phyloP scores from a whole-genome alignment of 306 rosid species.

The Castanea sativa region DNA sequence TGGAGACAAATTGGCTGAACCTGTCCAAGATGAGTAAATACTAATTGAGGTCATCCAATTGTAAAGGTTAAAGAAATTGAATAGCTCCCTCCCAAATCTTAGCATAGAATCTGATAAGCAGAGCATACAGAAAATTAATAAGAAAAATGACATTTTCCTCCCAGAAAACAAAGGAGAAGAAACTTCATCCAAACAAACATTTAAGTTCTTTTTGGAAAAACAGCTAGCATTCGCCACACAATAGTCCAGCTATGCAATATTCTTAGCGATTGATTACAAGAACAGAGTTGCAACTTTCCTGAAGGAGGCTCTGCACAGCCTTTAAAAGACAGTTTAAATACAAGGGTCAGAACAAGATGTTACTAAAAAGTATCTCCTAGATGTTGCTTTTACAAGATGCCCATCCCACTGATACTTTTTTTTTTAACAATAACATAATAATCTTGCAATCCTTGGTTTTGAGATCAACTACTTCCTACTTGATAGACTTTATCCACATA shows the following conservation, averaged over 20 bases:
- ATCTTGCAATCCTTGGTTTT: too few relatives aligned
- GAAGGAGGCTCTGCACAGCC: not conserved
- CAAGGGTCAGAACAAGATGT: too few relatives aligned
- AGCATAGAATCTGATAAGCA: not conserved
- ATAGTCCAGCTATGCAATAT: not conserved
- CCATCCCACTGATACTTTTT: too few relatives aligned
- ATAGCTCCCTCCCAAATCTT: not conserved
- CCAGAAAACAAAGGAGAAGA: not conserved
- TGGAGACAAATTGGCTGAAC: conserved; percentile 59
- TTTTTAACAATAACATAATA: too few relatives aligned
- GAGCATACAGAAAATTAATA: not conserved
- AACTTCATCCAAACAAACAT: too few relatives aligned
- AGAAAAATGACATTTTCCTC: not conserved
- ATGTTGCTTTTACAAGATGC: too few relatives aligned
- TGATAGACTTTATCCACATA: too few relatives aligned
- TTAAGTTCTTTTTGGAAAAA: not conserved
- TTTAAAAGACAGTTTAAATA: too few relatives aligned
- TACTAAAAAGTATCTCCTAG: too few relatives aligned
- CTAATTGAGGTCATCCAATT: not conserved
- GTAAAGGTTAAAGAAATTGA: conserved; percentile 1
- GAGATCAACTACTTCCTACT: too few relatives aligned
- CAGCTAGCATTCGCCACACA: not conserved
- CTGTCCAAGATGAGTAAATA: conserved; percentile 31
- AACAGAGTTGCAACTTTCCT: not conserved
- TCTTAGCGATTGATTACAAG: not conserved